Evolutionary conservation across 306 rosid genomes (phyloP), one percentile per base, ranked within the genome.

Genomic region (Malus orientalis): DNA sequence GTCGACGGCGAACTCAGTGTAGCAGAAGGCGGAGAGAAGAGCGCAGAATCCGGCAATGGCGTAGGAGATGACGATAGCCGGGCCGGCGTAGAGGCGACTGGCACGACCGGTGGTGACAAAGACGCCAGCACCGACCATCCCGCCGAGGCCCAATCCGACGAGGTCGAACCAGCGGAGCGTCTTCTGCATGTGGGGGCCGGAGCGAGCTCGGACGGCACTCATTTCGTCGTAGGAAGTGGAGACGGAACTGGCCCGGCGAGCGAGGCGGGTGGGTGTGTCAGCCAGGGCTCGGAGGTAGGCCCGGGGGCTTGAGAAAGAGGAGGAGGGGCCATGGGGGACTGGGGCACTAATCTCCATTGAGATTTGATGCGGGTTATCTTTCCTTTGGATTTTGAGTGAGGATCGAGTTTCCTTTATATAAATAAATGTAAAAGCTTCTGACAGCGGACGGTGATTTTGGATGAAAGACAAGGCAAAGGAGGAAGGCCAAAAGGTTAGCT

Each of bases 41-140:
- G 98, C 94, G 16, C 96, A 94, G 86, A 94, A 73, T 10, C 98
- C 96, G 45, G 98, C 97, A 90, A 94, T 92, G 96, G 96, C 95
- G 86, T 90, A 94, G 23, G 98, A 94, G 8, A 94, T 11, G 3
- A 94, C 78, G 33, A 94, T 78, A 36, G 97, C 85, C 1, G 98
- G 98, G 3, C 98, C 98, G 4, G 95, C 95, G 36, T 18, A 76
- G 9, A 32, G 76, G 23, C 60, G 86, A 67, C 82, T 72, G n/a
- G 97, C 96, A 33, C 71, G 71, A 44, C 98, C 97, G 71, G 96
- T 87, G 78, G 98, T 94, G 81, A 94, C 85, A 59, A 94, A 94
- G 0, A 94, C 93, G 4, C 96, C 97, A 74, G 98, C 95, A 54
- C 98, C 97, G 78, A 94, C 90, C 98, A 92, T 94, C 5, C 98